Conservation (phyloP, 495 filamentous ascomycete genomes). For the Aspergillus wentii region DNA sequence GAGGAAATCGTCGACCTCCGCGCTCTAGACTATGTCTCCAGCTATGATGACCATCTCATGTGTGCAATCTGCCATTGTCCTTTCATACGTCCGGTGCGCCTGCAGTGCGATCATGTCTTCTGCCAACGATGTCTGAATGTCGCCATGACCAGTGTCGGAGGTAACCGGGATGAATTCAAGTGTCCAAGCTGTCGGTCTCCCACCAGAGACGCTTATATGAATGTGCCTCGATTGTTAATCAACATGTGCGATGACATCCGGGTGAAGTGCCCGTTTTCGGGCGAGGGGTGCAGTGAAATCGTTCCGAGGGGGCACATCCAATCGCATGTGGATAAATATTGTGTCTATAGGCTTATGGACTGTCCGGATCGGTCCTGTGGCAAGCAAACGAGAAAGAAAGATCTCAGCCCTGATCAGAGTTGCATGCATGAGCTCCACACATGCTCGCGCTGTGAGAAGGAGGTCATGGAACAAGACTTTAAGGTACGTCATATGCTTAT, state of each 20-base stretch:
- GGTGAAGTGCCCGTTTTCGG: slow-evolving; percentile 64
- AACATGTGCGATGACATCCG: slow-evolving; percentile 71
- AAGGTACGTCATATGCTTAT: slow-evolving; percentile 33
- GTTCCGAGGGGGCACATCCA: slow-evolving; percentile 63
- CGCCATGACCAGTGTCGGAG: slow-evolving; percentile 43
- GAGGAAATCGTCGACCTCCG: slow-evolving; percentile 56
- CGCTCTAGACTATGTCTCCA: slow-evolving; percentile 61
- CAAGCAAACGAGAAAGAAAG: slow-evolving; percentile 48
- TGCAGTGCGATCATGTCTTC: slow-evolving; percentile 73
- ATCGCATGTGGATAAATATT: slow-evolving; percentile 72
- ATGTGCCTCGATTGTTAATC: slow-evolving; percentile 49
- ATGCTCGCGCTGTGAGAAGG: slow-evolving; percentile 50
- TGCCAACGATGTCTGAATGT: slow-evolving; percentile 66
- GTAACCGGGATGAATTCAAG: slow-evolving; percentile 35
- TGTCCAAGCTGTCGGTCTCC: slow-evolving; percentile 44
- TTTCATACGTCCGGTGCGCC: slow-evolving; percentile 65
- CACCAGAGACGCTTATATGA: slow-evolving; percentile 29
- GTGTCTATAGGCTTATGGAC: slow-evolving; percentile 57
- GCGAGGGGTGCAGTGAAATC: slow-evolving; percentile 58
- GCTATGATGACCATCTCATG: slow-evolving; percentile 71
- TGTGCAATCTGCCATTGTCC: slow-evolving; percentile 80
- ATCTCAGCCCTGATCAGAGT: slow-evolving; percentile 27
- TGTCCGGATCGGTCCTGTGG: slow-evolving; percentile 52
- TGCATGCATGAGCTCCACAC: slow-evolving; percentile 53
- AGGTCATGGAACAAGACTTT: slow-evolving; percentile 54